Evolutionary conservation across 2,329 filamentous ascomycete species (phyloP).

Genomic region (Tolypocladium sp.): DNA sequence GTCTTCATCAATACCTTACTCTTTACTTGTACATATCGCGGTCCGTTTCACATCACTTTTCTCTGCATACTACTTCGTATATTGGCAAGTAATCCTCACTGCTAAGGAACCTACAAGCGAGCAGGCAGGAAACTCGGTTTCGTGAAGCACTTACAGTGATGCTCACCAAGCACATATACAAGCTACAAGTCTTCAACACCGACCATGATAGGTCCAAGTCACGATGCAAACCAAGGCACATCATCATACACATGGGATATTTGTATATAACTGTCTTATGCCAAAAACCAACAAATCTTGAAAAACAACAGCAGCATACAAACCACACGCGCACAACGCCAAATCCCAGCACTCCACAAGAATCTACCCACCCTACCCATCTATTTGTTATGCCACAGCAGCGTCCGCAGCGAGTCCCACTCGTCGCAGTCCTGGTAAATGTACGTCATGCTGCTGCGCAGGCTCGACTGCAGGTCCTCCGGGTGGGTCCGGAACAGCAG

Average conservation of each 20-base stretch:
- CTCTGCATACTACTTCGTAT: too few species aligned
- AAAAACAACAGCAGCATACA: neutral
- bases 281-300: neutral
- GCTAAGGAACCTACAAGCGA: too few species aligned
- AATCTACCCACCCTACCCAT: neutral
- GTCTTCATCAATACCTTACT: too few species aligned
- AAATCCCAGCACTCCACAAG: neutral
- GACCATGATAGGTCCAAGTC: too few species aligned
- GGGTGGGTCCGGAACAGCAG: slow-evolving; percentile 89
- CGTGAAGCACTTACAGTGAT: too few species aligned
- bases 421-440: slow-evolving; percentile 86
- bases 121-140: too few species aligned
- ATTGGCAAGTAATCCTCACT: too few species aligned
- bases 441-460: slow-evolving; percentile 94
- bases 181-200: too few species aligned
- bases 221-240: too few species aligned
- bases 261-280: neutral
- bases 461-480: slow-evolving; percentile 79
- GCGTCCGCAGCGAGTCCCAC: slow-evolving; percentile 79
- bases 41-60: too few species aligned
- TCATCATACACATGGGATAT: neutral
- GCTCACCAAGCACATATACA: too few species aligned
- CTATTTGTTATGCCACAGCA: slow-evolving; percentile 76
- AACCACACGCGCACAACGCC: neutral
- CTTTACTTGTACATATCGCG: too few species aligned